Percentiles rank a stretch among this genome's conserved stretches.
Evolutionary conservation across 257 asterid genomes (phyloP).

Genomic region (Ilex aquifolium): DNA sequence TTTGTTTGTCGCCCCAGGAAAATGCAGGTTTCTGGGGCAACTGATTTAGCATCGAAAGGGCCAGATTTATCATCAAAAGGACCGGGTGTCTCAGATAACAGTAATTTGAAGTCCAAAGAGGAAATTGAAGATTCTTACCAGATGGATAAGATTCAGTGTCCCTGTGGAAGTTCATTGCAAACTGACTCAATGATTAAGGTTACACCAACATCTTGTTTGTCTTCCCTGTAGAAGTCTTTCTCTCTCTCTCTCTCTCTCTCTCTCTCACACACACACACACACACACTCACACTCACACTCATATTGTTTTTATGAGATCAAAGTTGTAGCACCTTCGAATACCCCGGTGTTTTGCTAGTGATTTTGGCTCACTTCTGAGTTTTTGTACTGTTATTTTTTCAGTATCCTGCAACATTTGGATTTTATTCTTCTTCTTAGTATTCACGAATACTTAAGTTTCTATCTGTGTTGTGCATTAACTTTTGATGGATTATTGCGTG

Average conservation of each 20-base stretch:
- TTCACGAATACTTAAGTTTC: too few species aligned
- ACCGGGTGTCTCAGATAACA: constrained; percentile 62
- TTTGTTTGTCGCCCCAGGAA: constrained; percentile 44
- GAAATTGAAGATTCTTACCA: constrained; percentile 61
- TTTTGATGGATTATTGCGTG: too few species aligned
- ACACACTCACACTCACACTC: too few species aligned
- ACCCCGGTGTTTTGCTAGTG: too few species aligned
- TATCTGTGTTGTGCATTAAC: too few species aligned
- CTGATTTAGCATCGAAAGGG: constrained; percentile 74
- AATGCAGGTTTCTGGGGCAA: constrained; percentile 83
- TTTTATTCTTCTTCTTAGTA: too few species aligned
- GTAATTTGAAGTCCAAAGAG: constrained; percentile 45
- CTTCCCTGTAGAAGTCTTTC: background rate
- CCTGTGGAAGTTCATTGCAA: constrained; percentile 68
- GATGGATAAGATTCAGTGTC: constrained; percentile 70
- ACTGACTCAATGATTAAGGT: constrained; percentile 89
- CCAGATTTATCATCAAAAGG: constrained; percentile 77
- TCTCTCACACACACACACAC: too few species aligned
- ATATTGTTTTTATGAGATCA: background rate
- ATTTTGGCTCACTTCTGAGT: background rate
- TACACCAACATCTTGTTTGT: background rate
- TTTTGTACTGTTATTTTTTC: background rate
- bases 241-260: background rate
- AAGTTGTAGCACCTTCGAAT: background rate
- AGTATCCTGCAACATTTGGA: too few species aligned